Evolutionary conservation across 257 asterid genomes (phyloP).

Genomic region (Voacanga thouarsii): DNA sequence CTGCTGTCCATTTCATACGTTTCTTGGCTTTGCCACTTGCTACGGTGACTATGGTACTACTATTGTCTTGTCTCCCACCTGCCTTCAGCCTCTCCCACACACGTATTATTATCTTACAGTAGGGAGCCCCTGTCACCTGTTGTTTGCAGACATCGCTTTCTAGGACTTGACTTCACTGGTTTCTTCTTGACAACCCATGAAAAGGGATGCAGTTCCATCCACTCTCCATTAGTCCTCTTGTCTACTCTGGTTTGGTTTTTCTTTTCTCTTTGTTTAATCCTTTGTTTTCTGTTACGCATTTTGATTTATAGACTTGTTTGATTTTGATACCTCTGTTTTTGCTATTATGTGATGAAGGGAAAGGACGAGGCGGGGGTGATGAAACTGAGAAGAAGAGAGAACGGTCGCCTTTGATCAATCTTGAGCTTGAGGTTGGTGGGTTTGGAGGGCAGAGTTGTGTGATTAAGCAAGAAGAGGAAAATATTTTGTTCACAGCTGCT

Average conservation of each 20-base stretch:
- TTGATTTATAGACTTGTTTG: not conserved
- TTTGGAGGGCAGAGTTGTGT: slow-evolving; percentile 23
- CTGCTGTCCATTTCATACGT: slow-evolving; percentile 10
- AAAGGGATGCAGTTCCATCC: slow-evolving; percentile 30
- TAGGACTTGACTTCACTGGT: slow-evolving; percentile 2
- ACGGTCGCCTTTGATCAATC: slow-evolving; percentile 19
- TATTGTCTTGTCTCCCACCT: not conserved
- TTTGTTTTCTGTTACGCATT: not conserved
- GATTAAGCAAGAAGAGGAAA: slow-evolving; percentile 27
- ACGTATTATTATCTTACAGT: not conserved
- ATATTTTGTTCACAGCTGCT: slow-evolving; percentile 28
- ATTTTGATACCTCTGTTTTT: slow-evolving; percentile 12
- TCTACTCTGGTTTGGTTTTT: slow-evolving; percentile 17
- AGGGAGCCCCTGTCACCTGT: slow-evolving; percentile 1
- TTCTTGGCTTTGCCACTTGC: slow-evolving; percentile 14
- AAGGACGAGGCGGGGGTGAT: slow-evolving; percentile 1
- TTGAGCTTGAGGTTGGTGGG: slow-evolving; percentile 43
- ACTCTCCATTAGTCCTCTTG: slow-evolving; percentile 5
- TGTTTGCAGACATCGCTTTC: slow-evolving; percentile 11
- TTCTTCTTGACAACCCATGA: slow-evolving; percentile 16
- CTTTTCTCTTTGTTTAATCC: not conserved
- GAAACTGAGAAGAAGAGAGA: slow-evolving; percentile 13
- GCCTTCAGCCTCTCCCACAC: not conserved
- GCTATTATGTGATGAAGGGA: slow-evolving; percentile 16
- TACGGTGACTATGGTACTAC: not conserved